Base-by-base conservation (phyloP, 345 rosid species). In the Pistacia atlantica region DNA sequence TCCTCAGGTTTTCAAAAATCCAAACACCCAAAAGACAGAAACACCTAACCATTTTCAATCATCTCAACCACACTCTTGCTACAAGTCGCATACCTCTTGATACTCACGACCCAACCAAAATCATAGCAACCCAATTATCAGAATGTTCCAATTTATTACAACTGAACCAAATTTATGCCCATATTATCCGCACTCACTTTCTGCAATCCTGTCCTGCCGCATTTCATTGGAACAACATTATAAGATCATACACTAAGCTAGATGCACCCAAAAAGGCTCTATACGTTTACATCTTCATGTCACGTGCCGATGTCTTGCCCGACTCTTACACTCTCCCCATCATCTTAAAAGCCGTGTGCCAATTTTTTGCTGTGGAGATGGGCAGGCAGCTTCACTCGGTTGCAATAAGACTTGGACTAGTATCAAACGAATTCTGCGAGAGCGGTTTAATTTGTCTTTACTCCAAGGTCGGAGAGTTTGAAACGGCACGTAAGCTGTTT, bases 311-410 rank as follows among this genome's bases (percentile, higher is more conserved):
- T 18, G 83, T 89, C 42, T 57, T 75, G 46, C 96, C 98, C 0
- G 99, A 95, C 78, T 84, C 78, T 66, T 95, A 86, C 68, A 87
- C 98, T 55, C 69, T 95, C 51, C 99, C 98, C 0, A 89, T 95
- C 10, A 72, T 74, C 42, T 73, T 90, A 49, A 95, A 95, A 82
- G 89, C 97, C 12, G 69, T 80, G 14, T 75, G 81, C 71, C 92
- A 87, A 2, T 35, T 68, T 64, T 89, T 84, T 18, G 84, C 80
- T 38, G 16, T 87, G 49, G 46, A 48, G 54, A 7, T 84, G 61
- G 97, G 95, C 10, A 78, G 75, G 77, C 94, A 91, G 85, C 35
- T 95, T 72, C 98, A 91, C 58, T 86, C 89, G 63, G 78, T 85
- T 3, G 90, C 97, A 4, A 31, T 84, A 22, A 89, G 66, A 84